phyloP scores from a whole-genome alignment of 179 eudicot genomes.

The Pouteria campechiana region DNA sequence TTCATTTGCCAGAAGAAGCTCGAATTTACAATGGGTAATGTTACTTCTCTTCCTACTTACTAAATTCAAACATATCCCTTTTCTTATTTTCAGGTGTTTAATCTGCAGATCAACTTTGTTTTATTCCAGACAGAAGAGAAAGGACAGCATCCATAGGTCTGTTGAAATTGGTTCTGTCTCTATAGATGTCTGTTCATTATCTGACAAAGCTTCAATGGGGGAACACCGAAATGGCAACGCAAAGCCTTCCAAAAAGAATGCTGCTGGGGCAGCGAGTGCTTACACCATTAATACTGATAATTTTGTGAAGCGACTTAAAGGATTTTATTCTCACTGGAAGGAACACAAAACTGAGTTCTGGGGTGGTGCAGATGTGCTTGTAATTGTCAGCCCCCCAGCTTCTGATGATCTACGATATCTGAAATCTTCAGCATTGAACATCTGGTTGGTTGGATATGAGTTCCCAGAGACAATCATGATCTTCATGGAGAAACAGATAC shows the following conservation, averaged over 20 bases:
- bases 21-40: no score
- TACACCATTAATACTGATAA: constrained; percentile 47
- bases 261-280: constrained; percentile 13
- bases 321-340: constrained; percentile 50
- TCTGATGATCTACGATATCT: constrained; percentile 78
- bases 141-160: no score
- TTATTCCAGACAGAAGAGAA: no score
- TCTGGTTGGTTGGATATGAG: constrained; percentile 88
- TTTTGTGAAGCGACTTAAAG: constrained; percentile 40
- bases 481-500: constrained; percentile 61
- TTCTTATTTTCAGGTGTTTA: no score
- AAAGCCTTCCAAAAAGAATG: constrained; percentile 23
- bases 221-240: constrained; percentile 27
- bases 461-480: constrained; percentile 90
- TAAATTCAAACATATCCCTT: no score
- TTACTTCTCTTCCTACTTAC: no score
- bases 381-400: constrained; percentile 67
- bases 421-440: constrained; percentile 71
- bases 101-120: no score
- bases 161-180: no score
- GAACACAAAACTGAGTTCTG: constrained; percentile 37
- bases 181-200: no score
- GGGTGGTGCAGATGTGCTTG: constrained; percentile 52
- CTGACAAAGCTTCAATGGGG: constrained; percentile 17
- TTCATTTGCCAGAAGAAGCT: no score